A percentile compares a stretch with the other conserved stretches of the same genome.
These are phyloP conservation scores for Psilocybe subaeruginosa DNA, from an alignment of 768 basidiomycete genomes.

Conservation along the genomic window DNA sequence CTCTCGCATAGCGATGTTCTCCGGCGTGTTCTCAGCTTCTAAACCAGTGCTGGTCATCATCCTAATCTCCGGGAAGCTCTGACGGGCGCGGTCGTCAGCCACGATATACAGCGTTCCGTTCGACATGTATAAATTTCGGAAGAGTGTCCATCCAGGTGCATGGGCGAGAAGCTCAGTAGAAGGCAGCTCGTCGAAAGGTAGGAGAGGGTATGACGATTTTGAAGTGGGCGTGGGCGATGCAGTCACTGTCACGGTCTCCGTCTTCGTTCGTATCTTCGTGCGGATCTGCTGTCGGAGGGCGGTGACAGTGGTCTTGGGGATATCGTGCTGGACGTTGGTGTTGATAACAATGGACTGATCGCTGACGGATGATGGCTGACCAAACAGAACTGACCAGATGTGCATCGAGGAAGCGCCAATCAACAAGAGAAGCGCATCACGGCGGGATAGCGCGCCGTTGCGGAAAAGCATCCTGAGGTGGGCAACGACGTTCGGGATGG, in stretches of 20 bases:
- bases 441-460: conserved; percentile 45
- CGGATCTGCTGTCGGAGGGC: background rate
- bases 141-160: conserved; percentile 85
- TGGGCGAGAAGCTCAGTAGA: conserved; percentile 63
- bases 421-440: conserved; percentile 63
- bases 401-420: conserved; percentile 62
- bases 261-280: conserved; percentile 10
- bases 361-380: conserved; percentile 16
- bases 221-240: conserved; percentile 7
- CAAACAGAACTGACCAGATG: conserved; percentile 46
- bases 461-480: conserved; percentile 35
- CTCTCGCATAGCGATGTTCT: conserved; percentile 67
- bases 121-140: conserved; percentile 82
- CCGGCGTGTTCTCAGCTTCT: conserved; percentile 56
- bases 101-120: conserved; percentile 82
- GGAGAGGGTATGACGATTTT: conserved; percentile 18
- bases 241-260: conserved; percentile 12
- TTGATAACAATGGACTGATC: conserved; percentile 36
- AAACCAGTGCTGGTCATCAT: conserved; percentile 74
- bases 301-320: conserved; percentile 6
- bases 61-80: conserved; percentile 43
- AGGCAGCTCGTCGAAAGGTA: conserved; percentile 37
- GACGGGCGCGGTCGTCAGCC: conserved; percentile 23
- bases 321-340: conserved; percentile 19
- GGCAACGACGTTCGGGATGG: background rate